Base-by-base conservation (phyloP, 1,139 yeast species). In the Hyphopichia pseudoburtonii region DNA sequence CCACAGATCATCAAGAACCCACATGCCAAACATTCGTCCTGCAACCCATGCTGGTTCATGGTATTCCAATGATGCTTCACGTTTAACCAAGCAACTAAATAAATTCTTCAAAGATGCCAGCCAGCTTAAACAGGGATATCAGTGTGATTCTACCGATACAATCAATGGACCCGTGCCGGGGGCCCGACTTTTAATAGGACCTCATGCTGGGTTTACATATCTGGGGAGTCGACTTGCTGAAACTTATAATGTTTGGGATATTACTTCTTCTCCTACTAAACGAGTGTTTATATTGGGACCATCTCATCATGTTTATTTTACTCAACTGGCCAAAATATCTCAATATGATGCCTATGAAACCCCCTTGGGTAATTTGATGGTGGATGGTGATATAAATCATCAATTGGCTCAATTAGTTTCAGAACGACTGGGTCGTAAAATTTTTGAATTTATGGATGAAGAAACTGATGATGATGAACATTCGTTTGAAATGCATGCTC, bases 401-500 rank as follows among this genome's bases (percentile, higher is more conserved):
- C 52, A 61, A 17, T 56, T 85, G 38, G 35, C 54, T 35, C 44
- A 23, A 51, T 55, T 17, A 43, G 57, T 3, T 52, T n/a, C n/a
- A n/a, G 62, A 4, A 62, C 64, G 3, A 24, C 41, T 34, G 5
- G 38, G 38, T 10, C 25, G 30, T 11, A 28, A 9, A 38, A 22
- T 72, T 8, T 82, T 86, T 53, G 66, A 66, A 40, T 59, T 54
- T 35, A 85, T 92, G 94, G 62, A 71, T 30, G 48, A 57, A 2
- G 74, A 68, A 0, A 72, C 72, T 9, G 99, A 94, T 57, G 80
- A 82, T 41, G 86, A 84, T 22, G 99, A 94, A 57, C 99, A 92
- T 57, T 84, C 95, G 34, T 79, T 92, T 54, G 98, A 94, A 55
- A 86, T 94, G 96, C 98, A 92, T 60, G 76, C 86, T 53, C 96